phyloP scores from a whole-genome alignment of 345 rosid species.

The Hevea brasiliensis region DNA sequence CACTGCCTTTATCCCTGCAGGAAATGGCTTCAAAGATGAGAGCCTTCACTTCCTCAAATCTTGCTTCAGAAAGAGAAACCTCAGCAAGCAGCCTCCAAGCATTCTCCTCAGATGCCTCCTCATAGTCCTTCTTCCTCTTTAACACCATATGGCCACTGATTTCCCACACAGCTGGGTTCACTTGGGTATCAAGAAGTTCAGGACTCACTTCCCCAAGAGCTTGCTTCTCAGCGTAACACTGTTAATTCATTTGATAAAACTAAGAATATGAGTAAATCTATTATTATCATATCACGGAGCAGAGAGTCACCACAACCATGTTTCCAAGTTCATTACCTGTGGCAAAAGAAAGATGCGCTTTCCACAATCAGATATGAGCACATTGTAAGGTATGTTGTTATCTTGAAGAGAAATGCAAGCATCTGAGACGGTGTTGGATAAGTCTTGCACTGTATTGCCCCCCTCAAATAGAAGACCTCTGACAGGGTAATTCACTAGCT shows the following conservation, averaged over 20 bases:
- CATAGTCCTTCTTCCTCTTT: constrained; percentile 83
- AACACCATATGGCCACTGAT: constrained; percentile 98
- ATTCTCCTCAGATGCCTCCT: constrained; percentile 84
- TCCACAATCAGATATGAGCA: constrained; percentile 81
- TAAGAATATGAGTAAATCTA: neutral
- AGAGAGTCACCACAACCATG: neutral
- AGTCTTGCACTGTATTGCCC: constrained; percentile 57
- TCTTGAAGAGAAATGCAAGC: constrained; percentile 87
- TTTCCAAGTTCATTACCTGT: constrained; percentile 55
- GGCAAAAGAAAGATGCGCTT: constrained; percentile 74
- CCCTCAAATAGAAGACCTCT: constrained; percentile 83
- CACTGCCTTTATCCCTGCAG: constrained; percentile 12
- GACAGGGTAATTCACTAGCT: constrained; percentile 74
- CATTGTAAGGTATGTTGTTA: constrained; percentile 84
- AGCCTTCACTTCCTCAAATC: constrained; percentile 70
- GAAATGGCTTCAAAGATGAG: constrained; percentile 62
- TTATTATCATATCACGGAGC: neutral
- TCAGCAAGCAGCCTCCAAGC: constrained; percentile 90
- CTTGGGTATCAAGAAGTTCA: constrained; percentile 85
- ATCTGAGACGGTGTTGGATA: constrained; percentile 58
- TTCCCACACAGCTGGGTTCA: constrained; percentile 99
- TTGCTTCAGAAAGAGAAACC: constrained; percentile 84
- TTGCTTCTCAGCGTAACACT: constrained; percentile 98
- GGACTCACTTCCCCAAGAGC: constrained; percentile 88
- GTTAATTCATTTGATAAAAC: constrained; percentile 15